These are phyloP conservation scores for Diaporthe amygdali DNA, from an alignment of 2,329 filamentous ascomycete genomes.

Conservation along the genomic window DNA sequence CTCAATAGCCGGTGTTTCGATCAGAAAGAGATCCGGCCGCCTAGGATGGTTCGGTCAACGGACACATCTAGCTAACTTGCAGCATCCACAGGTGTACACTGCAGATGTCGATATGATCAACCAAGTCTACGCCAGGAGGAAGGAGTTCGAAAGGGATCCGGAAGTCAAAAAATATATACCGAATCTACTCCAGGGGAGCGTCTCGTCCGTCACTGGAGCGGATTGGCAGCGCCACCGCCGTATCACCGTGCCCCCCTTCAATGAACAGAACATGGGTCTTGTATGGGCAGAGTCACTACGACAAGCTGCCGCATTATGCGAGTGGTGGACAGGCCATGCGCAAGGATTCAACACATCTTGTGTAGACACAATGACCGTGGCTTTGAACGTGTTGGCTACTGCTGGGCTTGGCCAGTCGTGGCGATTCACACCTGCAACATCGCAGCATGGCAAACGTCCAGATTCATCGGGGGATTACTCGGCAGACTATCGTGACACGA, in stretches of 20 bases:
- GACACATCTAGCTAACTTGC: background rate
- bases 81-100: background rate
- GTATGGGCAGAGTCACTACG: background rate
- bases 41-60: rapidly evolving
- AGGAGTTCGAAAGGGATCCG: background rate
- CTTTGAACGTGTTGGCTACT: background rate
- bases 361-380: background rate
- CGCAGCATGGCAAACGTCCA: background rate
- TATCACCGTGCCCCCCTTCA: constrained; percentile 4
- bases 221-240: constrained; percentile 15
- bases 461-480: background rate
- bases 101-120: background rate
- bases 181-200: background rate
- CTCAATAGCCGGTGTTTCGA: background rate
- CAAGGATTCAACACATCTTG: background rate
- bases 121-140: background rate
- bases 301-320: background rate
- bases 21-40: background rate
- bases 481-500: background rate
- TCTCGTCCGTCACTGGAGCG: background rate
- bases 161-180: background rate
- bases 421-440: background rate
- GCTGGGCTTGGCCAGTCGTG: background rate
- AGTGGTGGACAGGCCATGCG: background rate
- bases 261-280: background rate